Percentiles rank a stretch among this genome's conserved stretches.
phyloP scores from a whole-genome alignment of 208 protist genomes.

The Crithidia fasciculata region DNA sequence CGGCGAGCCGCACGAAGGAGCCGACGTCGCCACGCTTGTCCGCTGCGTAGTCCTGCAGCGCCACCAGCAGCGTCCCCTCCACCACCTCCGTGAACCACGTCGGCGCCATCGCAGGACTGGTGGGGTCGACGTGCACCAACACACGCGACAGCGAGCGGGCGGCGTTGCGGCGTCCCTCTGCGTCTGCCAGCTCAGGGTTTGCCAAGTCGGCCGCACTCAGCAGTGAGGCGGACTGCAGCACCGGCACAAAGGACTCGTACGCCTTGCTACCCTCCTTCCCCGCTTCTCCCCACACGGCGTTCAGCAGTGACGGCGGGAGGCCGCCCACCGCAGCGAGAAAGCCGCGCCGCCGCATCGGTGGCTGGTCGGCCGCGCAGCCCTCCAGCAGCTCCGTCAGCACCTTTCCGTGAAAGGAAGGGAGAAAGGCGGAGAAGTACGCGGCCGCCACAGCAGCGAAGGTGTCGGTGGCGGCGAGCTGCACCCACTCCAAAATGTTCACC shows the following conservation, averaged over 20 bases:
- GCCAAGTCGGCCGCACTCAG: slow-evolving; percentile 34
- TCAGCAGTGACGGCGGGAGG: slow-evolving; percentile 59
- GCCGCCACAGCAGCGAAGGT: slow-evolving; percentile 68
- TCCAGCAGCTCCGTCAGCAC: slow-evolving; percentile 69
- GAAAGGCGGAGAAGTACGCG: slow-evolving; percentile 70
- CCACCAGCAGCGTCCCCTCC: slow-evolving; percentile 60
- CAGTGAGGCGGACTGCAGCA: slow-evolving; percentile 25
- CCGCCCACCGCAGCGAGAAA: slow-evolving; percentile 84
- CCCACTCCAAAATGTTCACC: slow-evolving; percentile 86
- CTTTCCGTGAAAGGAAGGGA: slow-evolving; percentile 79
- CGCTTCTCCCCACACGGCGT: slow-evolving; percentile 28
- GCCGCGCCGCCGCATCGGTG: slow-evolving; percentile 82
- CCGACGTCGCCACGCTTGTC: slow-evolving; percentile 98
- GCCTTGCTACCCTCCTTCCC: slow-evolving; percentile 7
- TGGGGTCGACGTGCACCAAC: slow-evolving; percentile 34
- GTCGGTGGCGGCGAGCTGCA: slow-evolving; percentile 69
- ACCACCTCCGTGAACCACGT: slow-evolving; percentile 44
- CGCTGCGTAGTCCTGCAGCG: slow-evolving; percentile 91
- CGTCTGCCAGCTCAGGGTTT: slow-evolving; percentile 81
- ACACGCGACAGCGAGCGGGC: slow-evolving; percentile 64
- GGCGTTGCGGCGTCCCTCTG: slow-evolving; percentile 92
- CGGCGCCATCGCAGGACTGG: slow-evolving; percentile 13
- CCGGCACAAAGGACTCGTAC: slow-evolving; percentile 10
- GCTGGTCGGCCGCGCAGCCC: slow-evolving; percentile 28
- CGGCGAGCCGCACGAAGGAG: slow-evolving; percentile 95